Base-by-base conservation (phyloP, 768 basidiomycete species). In the Mycena filopes region DNA sequence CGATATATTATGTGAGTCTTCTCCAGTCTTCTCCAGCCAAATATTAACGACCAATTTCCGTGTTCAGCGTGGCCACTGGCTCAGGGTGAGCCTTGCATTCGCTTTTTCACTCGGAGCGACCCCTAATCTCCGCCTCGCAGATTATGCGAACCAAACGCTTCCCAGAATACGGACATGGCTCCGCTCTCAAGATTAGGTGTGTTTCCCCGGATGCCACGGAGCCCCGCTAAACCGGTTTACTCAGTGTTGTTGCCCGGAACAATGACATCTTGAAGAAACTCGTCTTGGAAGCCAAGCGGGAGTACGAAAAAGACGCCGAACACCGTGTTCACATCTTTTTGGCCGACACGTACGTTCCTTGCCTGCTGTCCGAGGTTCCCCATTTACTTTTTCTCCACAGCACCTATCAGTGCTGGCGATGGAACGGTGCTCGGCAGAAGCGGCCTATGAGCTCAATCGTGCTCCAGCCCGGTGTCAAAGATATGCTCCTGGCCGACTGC, bases 401-500 rank as follows among this genome's bases (percentile, higher is more conserved):
- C 49, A 86, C 89, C 11, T 91, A 91, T 71, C 85, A 84, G 2
- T 88, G 89, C 71, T 96, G 94, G 94, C 83, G 92, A 60, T 94
- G 92, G 90, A 95, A 93, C 70, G 94, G 93, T 45, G 91, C 93
- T 7, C 85, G 93, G 51, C 92, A 94, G 72, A 96, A 96, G 77
- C 86, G 94, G 33, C 94, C 94, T 0, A 91, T 96, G 90, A 92
- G 90, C 71, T 95, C 93, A n/a, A 95, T 96, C 65, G 93, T 95
- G 16, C 84, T 95, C 13, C 93, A 95, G 70, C 92, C 93, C 5
- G 93, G 92, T 45, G 92, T 95, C 11, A 94, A 94, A 72, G 94
- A 95, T 74, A 95, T 95, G 93, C 87, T 95, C 62, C 80, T 95
- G 25, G 86, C 89, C 12, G 94, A 96, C 76, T 94, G 93, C 82